These are phyloP conservation scores for Lodderomyces oxycetoniae DNA, from an alignment of 1,139 yeast species.

Conservation along the genomic window DNA sequence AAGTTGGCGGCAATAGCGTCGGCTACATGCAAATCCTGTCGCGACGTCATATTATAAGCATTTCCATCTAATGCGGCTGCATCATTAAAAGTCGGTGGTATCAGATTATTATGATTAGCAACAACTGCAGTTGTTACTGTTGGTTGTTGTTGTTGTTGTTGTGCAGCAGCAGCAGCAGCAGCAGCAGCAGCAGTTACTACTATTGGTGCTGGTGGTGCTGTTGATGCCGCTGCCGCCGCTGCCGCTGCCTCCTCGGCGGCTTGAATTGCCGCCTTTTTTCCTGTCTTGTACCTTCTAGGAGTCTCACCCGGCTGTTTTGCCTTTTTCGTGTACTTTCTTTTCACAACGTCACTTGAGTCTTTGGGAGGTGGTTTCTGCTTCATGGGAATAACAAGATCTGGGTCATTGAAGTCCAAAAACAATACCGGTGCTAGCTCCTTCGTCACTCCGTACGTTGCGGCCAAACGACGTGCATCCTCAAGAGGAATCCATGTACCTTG, in stretches of 20 bases:
- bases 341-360: slow-evolving; percentile 43
- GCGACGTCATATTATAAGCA: no score
- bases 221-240: slow-evolving; percentile 7
- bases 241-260: slow-evolving; percentile 12
- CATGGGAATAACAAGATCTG: slow-evolving; percentile 43
- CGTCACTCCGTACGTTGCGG: slow-evolving; percentile 49
- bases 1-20: no score
- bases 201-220: slow-evolving; percentile 19
- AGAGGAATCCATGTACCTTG: slow-evolving; percentile 98
- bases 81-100: no score
- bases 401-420: slow-evolving; percentile 44
- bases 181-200: no score
- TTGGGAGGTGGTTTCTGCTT: slow-evolving; percentile 42
- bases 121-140: no score
- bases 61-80: no score
- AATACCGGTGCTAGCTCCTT: slow-evolving; percentile 54
- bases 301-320: slow-evolving; percentile 32
- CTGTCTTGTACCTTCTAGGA: slow-evolving; percentile 29
- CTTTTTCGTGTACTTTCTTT: slow-evolving; percentile 41
- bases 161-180: no score
- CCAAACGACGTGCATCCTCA: slow-evolving; percentile 50
- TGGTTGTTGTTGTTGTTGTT: no score
- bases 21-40: no score
- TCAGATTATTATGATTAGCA: no score
- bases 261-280: slow-evolving; percentile 14